These are phyloP conservation scores for Talaromyces sp. DNA, from an alignment of 2,329 filamentous ascomycete genomes.

Conservation along the genomic window DNA sequence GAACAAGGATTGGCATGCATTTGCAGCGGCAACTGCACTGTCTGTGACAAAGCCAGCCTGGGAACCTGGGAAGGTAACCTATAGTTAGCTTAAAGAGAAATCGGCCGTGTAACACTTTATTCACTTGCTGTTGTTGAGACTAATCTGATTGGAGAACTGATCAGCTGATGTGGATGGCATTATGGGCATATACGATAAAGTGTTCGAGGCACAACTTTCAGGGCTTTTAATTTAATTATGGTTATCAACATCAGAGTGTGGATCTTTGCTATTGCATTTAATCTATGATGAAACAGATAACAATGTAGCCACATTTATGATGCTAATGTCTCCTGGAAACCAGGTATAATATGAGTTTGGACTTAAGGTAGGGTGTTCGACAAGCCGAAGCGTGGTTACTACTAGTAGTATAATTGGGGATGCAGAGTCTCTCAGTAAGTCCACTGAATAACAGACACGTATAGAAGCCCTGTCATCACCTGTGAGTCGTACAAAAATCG, in stretches of 20 bases:
- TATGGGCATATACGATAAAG: background rate
- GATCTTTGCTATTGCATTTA: too few relatives aligned
- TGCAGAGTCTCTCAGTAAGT: background rate
- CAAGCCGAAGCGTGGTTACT: background rate
- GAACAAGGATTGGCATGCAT: background rate
- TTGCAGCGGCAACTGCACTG: background rate
- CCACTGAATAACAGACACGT: background rate
- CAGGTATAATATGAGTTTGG: background rate
- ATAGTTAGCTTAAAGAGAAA: background rate
- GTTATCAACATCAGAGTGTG: too few relatives aligned
- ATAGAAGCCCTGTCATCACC: background rate
- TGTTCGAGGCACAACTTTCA: background rate
- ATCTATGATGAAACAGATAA: too few relatives aligned
- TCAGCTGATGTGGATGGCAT: background rate
- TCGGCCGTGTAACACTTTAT: background rate
- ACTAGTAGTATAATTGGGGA: background rate
- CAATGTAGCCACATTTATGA: background rate
- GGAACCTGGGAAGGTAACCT: background rate
- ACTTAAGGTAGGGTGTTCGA: background rate
- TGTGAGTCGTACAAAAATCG: background rate
- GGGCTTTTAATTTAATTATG: too few relatives aligned
- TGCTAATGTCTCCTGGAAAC: background rate
- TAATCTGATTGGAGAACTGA: background rate
- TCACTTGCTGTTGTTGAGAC: background rate
- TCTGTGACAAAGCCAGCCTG: background rate